Evolutionary conservation across 768 basidiomycete genomes (phyloP).

Genomic region (Butyriboletus loyo): DNA sequence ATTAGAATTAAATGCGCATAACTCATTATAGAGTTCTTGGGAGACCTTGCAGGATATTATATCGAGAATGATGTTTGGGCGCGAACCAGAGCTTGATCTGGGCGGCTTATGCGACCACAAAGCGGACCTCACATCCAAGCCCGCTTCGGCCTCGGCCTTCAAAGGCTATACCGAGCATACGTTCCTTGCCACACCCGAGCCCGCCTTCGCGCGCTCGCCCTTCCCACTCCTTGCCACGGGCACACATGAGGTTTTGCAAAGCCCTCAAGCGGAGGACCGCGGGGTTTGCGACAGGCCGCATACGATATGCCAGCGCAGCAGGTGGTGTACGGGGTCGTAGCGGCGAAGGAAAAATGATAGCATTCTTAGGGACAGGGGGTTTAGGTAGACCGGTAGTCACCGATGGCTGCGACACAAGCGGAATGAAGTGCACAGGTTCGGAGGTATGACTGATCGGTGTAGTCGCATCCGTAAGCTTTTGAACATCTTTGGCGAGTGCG

Average conservation of each 20-base stretch:
- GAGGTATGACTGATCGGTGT: constrained; percentile 9
- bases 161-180: constrained; percentile 55
- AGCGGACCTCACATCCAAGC: constrained; percentile 42
- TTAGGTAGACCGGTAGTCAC: constrained; percentile 26
- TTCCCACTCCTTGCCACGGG: constrained; percentile 45
- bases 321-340: constrained; percentile 39
- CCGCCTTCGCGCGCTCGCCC: constrained; percentile 47
- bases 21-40: constrained; percentile 27
- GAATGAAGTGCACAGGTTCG: constrained; percentile 40
- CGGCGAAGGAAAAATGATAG: constrained; percentile 40
- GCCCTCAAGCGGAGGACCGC: constrained; percentile 57
- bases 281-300: constrained; percentile 60
- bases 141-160: constrained; percentile 59
- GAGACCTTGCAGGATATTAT: constrained; percentile 9
- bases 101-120: constrained; percentile 27
- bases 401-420: constrained; percentile 37
- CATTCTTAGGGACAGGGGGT: constrained; percentile 32
- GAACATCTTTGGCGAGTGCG: constrained; percentile 41
- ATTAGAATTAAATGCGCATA: constrained; percentile 34
- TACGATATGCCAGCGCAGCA: constrained; percentile 38
- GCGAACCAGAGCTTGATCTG: neutral
- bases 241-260: constrained; percentile 52
- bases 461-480: constrained; percentile 33
- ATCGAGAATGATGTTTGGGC: neutral
- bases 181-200: constrained; percentile 55